Evolutionary conservation across 441 rosid species (phyloP).

Genomic region (Croton laevigatus): DNA sequence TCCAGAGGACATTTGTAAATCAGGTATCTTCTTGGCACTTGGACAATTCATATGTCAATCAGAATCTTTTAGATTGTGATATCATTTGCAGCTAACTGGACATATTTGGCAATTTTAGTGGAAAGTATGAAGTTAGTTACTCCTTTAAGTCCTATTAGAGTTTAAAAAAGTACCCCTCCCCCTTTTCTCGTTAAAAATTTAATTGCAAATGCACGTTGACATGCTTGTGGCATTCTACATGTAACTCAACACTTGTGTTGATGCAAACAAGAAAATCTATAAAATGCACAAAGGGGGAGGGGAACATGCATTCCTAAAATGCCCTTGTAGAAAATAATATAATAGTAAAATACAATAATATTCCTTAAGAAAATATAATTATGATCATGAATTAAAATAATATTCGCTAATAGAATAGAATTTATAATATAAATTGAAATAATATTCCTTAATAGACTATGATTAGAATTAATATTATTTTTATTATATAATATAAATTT

Average conservation of each 20-base stretch:
- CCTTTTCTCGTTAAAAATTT: neutral
- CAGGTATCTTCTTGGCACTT: slow-evolving; percentile 53
- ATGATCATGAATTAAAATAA: no score
- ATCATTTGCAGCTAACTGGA: neutral
- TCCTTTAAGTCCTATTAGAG: neutral
- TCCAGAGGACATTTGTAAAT: slow-evolving; percentile 88
- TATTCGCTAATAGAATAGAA: no score
- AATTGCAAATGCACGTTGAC: neutral
- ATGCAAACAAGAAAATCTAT: neutral
- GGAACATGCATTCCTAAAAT: no score
- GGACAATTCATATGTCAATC: slow-evolving; percentile 8
- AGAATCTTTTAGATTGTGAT: neutral
- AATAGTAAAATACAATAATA: no score
- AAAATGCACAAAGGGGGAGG: neutral
- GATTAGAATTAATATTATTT: no score
- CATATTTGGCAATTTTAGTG: neutral
- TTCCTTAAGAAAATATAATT: no score
- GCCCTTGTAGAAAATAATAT: no score
- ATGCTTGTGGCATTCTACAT: neutral
- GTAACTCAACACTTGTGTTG: neutral
- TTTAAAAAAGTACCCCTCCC: neutral
- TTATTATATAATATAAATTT: no score
- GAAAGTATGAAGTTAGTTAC: neutral
- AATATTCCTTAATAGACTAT: no score
- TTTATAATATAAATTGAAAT: no score